Base-by-base conservation (phyloP, 495 filamentous ascomycete species). In the Schizothecium vesticola region DNA sequence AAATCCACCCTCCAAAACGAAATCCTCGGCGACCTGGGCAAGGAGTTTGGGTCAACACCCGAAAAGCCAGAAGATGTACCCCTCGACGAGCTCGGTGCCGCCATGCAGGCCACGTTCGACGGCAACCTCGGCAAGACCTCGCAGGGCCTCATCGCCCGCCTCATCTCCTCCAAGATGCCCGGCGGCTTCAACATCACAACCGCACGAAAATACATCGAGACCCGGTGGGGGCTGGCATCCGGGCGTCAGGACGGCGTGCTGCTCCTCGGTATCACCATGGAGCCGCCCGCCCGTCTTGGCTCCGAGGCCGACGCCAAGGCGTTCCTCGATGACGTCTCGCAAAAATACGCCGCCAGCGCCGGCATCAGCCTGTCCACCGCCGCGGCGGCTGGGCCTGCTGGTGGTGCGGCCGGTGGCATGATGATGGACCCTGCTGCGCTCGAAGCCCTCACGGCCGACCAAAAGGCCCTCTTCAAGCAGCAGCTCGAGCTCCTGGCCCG, bases 371-470 rank as follows among this genome's bases (percentile, higher is more conserved):
- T 99, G 56, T 91, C 93, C 9, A 85, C 91, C 9, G 90, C 91
- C 3, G 79, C 87, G 10, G 86, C 92, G 58, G 81, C 84, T 59
- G 92, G 88, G 63, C 92, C 91, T 60, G 91, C 91, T 72, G 87
- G 83, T 57, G 93, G 88, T 62, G 87, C 80, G 66, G 89, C 86
- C 51, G 87, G 83, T 55, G 90, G 91, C 72, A 98, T 99, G 95
- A 94, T 97, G 89, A 97, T 99, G 96, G 95, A 98, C 70, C 96
- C 96, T 3, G 95, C 95, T 23, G 95, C 95, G 33, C 89, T 98
- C 70, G 96, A 98, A 80, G 95, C 96, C 19, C 83, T 98, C 66
- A 99, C 95, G 68, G 97, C 97, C 80, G 94, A 97, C 74, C 96
- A 99, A 76, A 86, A 87, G 65, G 90, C 92, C 19, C 81, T 98